These are phyloP conservation scores for Gossypium gossypioides DNA, from an alignment of 441 rosid genomes.

Conservation along the genomic window DNA sequence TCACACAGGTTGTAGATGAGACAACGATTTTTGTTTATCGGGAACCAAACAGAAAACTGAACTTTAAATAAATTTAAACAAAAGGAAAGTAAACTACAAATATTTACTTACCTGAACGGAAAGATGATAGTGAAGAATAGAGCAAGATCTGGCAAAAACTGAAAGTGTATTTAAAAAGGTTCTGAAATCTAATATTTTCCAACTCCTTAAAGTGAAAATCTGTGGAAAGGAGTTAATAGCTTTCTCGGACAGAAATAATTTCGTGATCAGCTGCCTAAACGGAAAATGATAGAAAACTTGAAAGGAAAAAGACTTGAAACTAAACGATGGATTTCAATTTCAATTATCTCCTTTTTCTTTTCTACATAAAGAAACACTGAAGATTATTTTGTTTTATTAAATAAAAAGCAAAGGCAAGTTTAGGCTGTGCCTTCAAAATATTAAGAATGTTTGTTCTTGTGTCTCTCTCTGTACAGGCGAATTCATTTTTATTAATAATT, in stretches of 20 bases:
- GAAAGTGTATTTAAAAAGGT: neutral
- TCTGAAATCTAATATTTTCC: neutral
- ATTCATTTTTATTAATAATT: neutral
- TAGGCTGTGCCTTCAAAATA: no score
- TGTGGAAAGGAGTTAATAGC: neutral
- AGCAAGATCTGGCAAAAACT: slow-evolving; percentile 2
- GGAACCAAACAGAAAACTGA: neutral
- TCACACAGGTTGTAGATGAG: neutral
- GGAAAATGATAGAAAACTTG: neutral
- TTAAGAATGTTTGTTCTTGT: no score
- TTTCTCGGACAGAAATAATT: neutral
- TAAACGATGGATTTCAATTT: neutral
- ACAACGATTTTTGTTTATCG: neutral
- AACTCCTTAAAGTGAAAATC: neutral
- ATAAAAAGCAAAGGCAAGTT: neutral
- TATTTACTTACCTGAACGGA: neutral
- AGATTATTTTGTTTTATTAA: neutral
- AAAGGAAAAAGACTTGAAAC: neutral
- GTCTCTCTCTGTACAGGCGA: no score
- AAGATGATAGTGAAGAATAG: neutral
- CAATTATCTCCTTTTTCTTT: neutral
- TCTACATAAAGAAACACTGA: neutral
- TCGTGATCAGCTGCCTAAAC: neutral
- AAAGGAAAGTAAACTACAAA: neutral
- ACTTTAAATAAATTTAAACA: neutral